A percentile compares a stretch with the other conserved stretches of the same genome.
phyloP scores from a whole-genome alignment of 176 grass and related monocot genomes.

The Panicum miliaceum region DNA sequence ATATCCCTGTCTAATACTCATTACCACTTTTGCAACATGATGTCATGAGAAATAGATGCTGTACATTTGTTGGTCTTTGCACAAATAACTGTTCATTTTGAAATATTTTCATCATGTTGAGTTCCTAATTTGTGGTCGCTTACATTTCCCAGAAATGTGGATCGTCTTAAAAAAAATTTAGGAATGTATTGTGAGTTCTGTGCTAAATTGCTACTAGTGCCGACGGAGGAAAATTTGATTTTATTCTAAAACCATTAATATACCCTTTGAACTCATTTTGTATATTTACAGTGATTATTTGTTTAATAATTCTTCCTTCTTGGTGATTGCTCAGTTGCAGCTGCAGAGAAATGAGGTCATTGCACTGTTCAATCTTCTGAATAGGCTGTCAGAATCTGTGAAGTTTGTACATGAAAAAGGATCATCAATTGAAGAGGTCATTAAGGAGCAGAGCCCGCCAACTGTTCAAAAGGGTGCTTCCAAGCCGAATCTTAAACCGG shows the following conservation, averaged over 20 bases:
- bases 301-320: slow-evolving; percentile 32
- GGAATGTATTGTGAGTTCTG: neutral
- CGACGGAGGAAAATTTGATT: neutral
- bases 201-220: neutral
- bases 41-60: neutral
- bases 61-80: neutral
- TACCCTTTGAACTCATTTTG: slow-evolving; percentile 17
- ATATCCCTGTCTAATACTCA: neutral
- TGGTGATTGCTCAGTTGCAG: slow-evolving; percentile 64
- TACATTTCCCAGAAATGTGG: slow-evolving; percentile 4
- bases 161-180: neutral
- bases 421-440: slow-evolving; percentile 59
- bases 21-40: neutral
- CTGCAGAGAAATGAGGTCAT: slow-evolving; percentile 98
- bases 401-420: slow-evolving; percentile 90
- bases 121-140: neutral
- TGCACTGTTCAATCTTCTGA: slow-evolving; percentile 85
- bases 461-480: slow-evolving; percentile 42
- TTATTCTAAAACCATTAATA: neutral
- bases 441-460: slow-evolving; percentile 51
- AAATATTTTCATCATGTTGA: neutral
- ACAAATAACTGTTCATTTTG: neutral
- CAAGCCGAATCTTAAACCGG: slow-evolving; percentile 36
- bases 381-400: slow-evolving; percentile 91
- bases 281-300: neutral